phyloP scores from a whole-genome alignment of 75 land plant genomes.

The Chamaecyparis obtusa region DNA sequence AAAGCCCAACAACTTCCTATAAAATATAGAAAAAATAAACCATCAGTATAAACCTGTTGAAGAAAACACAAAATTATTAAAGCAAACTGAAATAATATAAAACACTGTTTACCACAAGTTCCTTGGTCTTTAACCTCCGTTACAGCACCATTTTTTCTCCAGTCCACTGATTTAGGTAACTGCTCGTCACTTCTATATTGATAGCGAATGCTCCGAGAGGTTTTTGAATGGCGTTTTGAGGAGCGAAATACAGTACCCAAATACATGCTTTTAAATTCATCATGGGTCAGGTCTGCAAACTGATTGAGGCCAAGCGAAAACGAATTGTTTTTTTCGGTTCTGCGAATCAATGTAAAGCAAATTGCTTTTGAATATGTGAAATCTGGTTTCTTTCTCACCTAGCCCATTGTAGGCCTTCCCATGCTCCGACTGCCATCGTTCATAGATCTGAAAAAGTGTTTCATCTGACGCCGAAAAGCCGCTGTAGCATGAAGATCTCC shows the following conservation, averaged over 20 bases:
- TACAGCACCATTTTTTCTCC: not conserved
- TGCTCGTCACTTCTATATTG: not conserved
- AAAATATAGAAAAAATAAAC: too few relatives aligned
- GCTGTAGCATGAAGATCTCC: not conserved
- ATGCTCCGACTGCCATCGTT: slow-evolving; percentile 30
- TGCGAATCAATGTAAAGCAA: slow-evolving; percentile 33
- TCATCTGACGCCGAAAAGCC: slow-evolving; percentile 30
- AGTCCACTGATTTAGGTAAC: not conserved
- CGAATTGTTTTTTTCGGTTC: slow-evolving; percentile 5
- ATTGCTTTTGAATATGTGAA: slow-evolving; percentile 58
- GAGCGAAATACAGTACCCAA: not conserved
- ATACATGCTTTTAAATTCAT: slow-evolving; percentile 24
- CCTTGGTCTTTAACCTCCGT: not conserved
- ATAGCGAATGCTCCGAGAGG: not conserved
- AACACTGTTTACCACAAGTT: not conserved
- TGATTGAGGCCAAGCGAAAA: slow-evolving; percentile 30
- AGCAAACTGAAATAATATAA: too few relatives aligned
- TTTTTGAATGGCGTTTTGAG: not conserved
- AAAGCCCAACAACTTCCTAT: not conserved
- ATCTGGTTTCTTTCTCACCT: slow-evolving; percentile 46
- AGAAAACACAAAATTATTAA: not conserved
- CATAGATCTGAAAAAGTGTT: slow-evolving; percentile 19
- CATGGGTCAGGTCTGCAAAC: slow-evolving; percentile 36
- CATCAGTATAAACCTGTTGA: not conserved
- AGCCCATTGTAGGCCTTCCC: slow-evolving; percentile 25